Base-by-base conservation (phyloP, 306 rosid genomes). In the Corylus americana region DNA sequence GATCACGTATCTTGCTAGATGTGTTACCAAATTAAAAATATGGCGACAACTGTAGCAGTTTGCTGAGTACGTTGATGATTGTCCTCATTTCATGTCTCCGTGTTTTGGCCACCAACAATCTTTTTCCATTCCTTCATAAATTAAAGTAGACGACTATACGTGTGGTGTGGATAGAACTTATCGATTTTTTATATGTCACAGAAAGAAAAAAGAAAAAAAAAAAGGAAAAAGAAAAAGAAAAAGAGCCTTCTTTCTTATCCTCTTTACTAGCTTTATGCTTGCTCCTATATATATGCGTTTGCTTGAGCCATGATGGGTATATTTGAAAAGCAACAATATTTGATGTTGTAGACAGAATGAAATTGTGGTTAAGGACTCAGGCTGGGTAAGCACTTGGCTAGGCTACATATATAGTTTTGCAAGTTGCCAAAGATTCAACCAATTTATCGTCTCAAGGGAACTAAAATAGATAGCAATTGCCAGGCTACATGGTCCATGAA, bases 31-130 rank as follows among this genome's bases (percentile, higher is more conserved):
- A 54, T 45, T 31, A 31, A 81, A 79, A 70, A 67, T 63, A 47
- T 66, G 61, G 75, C 12, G 51, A 39, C 53, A 55, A 68, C 64
- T 17, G 17, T 51, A 79, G 82, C 48, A 79, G 74, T 75, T 80
- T 80, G 78, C 76, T 84, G 85, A 61, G 79, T 53, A 85, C 83
- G 85, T 80, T 78, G 62, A 76, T 85, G 87, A 76, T 77, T 79
- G 22, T 81, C 79, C 76, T 82, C 62, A 69, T 82, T 55, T 63
- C 47, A 8, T 81, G 87, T 85, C 79, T 78, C 47, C 73, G 25
- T 76, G 66, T 70, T 78, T 42, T 78, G 51, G 83, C 66, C 74
- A 55, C 72, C 74, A 17, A 54, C 83, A 74, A 79, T 77, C 67
- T 16, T 63, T 81, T 48, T 6, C 45, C 55, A 71, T 69, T 59